Percentiles rank a stretch among this genome's conserved stretches.
phyloP scores from a whole-genome alignment of 2,329 filamentous ascomycete species.

The Fusarium protoensiforme region DNA sequence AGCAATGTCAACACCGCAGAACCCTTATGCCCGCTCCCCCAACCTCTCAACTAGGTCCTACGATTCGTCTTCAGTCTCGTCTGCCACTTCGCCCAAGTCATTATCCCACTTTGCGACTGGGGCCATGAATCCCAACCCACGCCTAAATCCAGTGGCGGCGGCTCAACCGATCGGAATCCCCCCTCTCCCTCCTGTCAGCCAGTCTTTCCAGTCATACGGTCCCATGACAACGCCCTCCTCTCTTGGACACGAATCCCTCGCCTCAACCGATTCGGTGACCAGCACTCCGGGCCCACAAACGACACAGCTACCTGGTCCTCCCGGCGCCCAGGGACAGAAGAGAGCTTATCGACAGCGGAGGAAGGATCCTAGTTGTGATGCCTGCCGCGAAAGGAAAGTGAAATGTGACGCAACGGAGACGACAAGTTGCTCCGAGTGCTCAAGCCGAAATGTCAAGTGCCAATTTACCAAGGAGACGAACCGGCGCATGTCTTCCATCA shows the following conservation, averaged over 20 bases:
- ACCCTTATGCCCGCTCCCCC: constrained; percentile 69
- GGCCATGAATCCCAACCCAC: constrained; percentile 63
- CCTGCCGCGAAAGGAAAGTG: constrained; percentile 86
- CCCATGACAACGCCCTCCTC: constrained; percentile 60
- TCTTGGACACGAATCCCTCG: constrained; percentile 69
- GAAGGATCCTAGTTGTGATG: constrained; percentile 98
- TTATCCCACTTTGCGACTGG: constrained; percentile 63
- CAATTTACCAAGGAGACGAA: constrained; percentile 99
- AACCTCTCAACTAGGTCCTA: constrained; percentile 71
- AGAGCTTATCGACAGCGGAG: constrained; percentile 92
- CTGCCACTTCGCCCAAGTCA: constrained; percentile 68
- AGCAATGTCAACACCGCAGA: constrained; percentile 66
- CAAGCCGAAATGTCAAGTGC: constrained; percentile 94
- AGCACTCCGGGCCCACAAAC: constrained; percentile 61
- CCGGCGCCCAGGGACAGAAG: constrained; percentile 77
- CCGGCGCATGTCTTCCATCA: constrained; percentile 98
- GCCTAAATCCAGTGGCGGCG: constrained; percentile 60
- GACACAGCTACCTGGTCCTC: constrained; percentile 53
- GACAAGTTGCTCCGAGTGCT: constrained; percentile 96
- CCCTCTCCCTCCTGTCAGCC: constrained; percentile 59
- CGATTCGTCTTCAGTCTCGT: constrained; percentile 73
- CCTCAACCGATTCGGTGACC: constrained; percentile 67
- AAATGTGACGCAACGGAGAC: constrained; percentile 98
- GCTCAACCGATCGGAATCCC: constrained; percentile 66
- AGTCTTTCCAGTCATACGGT: constrained; percentile 65